Conservation (phyloP, 2,329 filamentous ascomycete species). For the Fusarium pseudonygamai region DNA sequence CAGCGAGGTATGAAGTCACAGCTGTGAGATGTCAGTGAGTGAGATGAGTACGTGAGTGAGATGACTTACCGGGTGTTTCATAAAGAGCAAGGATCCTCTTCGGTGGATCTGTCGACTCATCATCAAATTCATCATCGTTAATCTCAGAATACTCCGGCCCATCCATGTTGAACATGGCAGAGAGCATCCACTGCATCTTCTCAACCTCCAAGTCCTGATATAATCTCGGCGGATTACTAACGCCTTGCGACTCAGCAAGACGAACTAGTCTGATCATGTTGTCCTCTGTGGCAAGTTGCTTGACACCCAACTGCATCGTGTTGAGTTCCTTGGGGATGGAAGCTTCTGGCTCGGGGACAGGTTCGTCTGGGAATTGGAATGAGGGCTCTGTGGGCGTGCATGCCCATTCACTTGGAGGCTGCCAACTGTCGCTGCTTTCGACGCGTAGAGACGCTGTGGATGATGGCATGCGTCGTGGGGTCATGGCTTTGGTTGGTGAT, state of each 20-base stretch:
- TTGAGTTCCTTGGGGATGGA: conserved; percentile 4
- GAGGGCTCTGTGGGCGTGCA: conserved; percentile 21
- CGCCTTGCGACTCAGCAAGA: not conserved
- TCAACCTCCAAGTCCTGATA: conserved; percentile 55
- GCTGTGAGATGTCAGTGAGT: not conserved
- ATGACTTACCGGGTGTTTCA: conserved; percentile 21
- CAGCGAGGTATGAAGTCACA: conserved; percentile 24
- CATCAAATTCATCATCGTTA: conserved; percentile 38
- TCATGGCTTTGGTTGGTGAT: not conserved
- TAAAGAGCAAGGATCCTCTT: conserved; percentile 30
- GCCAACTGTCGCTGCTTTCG: conserved; percentile 17
- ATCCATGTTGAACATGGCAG: conserved; percentile 60
- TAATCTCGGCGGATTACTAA: not conserved
- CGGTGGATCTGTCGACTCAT: not conserved
- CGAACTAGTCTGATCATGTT: conserved; percentile 17
- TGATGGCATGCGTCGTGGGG: conserved; percentile 17
- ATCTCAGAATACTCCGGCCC: not conserved
- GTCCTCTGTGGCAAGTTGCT: conserved; percentile 1
- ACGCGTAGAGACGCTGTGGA: conserved; percentile 1
- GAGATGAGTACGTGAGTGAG: accelerated
- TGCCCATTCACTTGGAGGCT: conserved; percentile 17
- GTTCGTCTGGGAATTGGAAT: not conserved
- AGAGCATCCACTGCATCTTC: conserved; percentile 69
- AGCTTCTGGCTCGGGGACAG: not conserved
- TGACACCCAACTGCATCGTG: conserved; percentile 13